A percentile compares a stretch with the other conserved stretches of the same genome.
Evolutionary conservation across 805 yeast species (phyloP).

Genomic region (Grigorovia jiainica): DNA sequence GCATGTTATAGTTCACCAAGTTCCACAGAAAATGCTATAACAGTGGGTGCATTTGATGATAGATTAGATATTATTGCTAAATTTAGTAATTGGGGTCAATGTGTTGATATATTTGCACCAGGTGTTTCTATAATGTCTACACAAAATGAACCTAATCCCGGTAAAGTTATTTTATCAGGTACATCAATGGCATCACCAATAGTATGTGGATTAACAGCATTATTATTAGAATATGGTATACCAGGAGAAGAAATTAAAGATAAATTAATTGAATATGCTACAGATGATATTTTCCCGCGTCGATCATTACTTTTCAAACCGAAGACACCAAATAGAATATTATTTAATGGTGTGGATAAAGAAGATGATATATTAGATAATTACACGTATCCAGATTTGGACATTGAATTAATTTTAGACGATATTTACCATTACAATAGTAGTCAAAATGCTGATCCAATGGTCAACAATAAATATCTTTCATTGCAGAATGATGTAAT

Average conservation of each 20-base stretch:
- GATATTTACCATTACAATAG: conserved; percentile 5
- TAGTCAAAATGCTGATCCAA: neutral
- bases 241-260: conserved; percentile 33
- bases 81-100: conserved; percentile 89
- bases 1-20: conserved; percentile 88
- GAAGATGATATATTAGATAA: conserved; percentile 21
- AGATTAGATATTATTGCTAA: conserved; percentile 56
- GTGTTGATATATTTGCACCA: conserved; percentile 79
- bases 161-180: conserved; percentile 42
- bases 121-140: conserved; percentile 63
- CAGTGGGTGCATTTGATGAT: conserved; percentile 88
- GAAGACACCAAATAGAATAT: conserved; percentile 54
- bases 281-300: conserved; percentile 39
- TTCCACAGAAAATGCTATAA: conserved; percentile 57
- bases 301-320: conserved; percentile 37
- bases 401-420: conserved; percentile 12
- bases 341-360: conserved; percentile 29
- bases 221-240: conserved; percentile 44
- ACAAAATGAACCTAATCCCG: conserved; percentile 22
- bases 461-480: neutral
- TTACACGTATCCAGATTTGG: conserved; percentile 17
- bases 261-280: conserved; percentile 37
- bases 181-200: conserved; percentile 78
- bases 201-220: conserved; percentile 57
- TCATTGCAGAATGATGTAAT: conserved; percentile 3